Conservation (phyloP, 805 yeast genomes). For the Metschnikowia cerradonensis region DNA sequence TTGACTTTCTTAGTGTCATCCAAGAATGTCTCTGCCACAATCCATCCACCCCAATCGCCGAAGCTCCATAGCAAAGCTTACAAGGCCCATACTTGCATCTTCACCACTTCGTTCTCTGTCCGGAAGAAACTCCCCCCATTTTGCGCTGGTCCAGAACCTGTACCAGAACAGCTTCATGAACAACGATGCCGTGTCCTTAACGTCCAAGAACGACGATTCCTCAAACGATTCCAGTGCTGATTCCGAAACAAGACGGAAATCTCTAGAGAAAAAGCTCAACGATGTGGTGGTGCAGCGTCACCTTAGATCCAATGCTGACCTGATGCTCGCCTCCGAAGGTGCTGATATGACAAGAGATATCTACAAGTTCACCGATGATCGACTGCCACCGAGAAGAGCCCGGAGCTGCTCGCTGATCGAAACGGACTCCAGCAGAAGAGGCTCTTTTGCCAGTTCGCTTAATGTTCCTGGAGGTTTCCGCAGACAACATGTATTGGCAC, state of each 20-base stretch:
- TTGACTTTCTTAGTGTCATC: no score
- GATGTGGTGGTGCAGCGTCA: constrained; percentile 15
- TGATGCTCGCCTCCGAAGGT: constrained; percentile 14
- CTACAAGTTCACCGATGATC: constrained; percentile 11
- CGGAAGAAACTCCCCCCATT: constrained; percentile 8
- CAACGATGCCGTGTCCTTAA: constrained; percentile 8
- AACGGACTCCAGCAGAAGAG: constrained; percentile 36
- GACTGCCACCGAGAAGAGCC: constrained; percentile 11
- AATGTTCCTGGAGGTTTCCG: constrained; percentile 83
- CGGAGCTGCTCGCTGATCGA: constrained; percentile 16
- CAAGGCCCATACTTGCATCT: constrained; percentile 10
- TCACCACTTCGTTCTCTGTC: constrained; percentile 10
- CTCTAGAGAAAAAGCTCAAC: constrained; percentile 4
- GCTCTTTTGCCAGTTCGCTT: constrained; percentile 62
- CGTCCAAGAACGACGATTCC: constrained; percentile 5
- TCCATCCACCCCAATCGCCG: constrained; percentile 12
- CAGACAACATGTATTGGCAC: constrained; percentile 53
- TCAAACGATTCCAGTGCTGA: constrained; percentile 8
- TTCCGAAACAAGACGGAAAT: neutral
- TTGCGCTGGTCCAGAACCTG: constrained; percentile 7
- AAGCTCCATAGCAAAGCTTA: constrained; percentile 16
- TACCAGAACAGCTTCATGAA: constrained; percentile 11
- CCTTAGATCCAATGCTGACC: constrained; percentile 10
- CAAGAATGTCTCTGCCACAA: constrained; percentile 16
- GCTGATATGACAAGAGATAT: constrained; percentile 19